Conservation (phyloP, 1,139 yeast species). For the Meyerozyma sp. region DNA sequence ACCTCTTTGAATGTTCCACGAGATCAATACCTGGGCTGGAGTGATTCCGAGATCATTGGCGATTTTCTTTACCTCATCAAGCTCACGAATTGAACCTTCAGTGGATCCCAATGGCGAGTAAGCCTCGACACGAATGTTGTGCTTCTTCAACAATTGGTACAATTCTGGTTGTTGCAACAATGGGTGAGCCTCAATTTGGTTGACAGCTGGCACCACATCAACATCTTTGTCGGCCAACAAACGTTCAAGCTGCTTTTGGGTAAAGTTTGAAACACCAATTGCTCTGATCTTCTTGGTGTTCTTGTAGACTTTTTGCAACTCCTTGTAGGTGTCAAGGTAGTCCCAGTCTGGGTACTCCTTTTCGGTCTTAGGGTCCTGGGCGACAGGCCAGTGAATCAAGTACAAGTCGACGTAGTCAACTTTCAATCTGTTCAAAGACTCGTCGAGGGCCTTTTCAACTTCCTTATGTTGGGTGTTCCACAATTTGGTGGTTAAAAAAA, state of each 20-base stretch:
- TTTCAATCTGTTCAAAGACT: slow-evolving; percentile 7
- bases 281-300: slow-evolving; percentile 56
- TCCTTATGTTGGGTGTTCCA: slow-evolving; percentile 6
- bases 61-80: slow-evolving; percentile 41
- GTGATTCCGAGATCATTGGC: slow-evolving; percentile 53
- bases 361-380: slow-evolving; percentile 23
- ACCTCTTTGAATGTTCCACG: slow-evolving; percentile 72
- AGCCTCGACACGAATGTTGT: slow-evolving; percentile 63
- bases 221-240: slow-evolving; percentile 48
- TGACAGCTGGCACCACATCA: slow-evolving; percentile 58
- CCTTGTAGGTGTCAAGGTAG: slow-evolving; percentile 64
- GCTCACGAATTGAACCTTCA: slow-evolving; percentile 57
- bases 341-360: slow-evolving; percentile 34
- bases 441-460: slow-evolving; percentile 1
- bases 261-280: slow-evolving; percentile 78
- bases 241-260: slow-evolving; percentile 44
- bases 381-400: slow-evolving; percentile 17
- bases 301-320: slow-evolving; percentile 50
- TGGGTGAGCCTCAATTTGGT: slow-evolving; percentile 77
- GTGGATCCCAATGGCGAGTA: slow-evolving; percentile 78
- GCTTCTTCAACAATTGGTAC: slow-evolving; percentile 44
- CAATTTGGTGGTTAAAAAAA: slow-evolving; percentile 10
- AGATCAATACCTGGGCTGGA: slow-evolving; percentile 58
- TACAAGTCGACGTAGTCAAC: slow-evolving; percentile 10
- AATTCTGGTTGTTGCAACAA: slow-evolving; percentile 66